phyloP scores from a whole-genome alignment of 78 protist species.

The Dictyostelium citrinum region DNA sequence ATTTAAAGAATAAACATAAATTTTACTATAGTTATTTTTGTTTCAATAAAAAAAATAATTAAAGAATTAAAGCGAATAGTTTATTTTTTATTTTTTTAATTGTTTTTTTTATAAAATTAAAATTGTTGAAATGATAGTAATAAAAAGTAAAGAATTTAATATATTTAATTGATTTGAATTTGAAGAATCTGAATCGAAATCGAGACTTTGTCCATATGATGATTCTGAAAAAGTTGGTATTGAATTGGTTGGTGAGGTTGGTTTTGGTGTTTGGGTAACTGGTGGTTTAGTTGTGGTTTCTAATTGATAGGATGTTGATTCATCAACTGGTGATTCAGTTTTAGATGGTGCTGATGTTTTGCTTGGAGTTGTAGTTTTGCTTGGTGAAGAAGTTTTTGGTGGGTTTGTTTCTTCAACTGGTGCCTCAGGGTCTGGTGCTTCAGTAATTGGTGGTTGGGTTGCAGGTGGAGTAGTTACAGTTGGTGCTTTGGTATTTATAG shows the following conservation, averaged over 20 bases:
- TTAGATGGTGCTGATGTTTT: neutral
- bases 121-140: neutral
- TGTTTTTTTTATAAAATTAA: neutral
- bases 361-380: neutral
- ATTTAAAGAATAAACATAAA: neutral
- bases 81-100: neutral
- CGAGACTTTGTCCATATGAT: neutral
- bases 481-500: neutral
- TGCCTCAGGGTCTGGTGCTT: neutral
- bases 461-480: neutral
- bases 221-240: slow-evolving; percentile 10
- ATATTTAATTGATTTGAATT: neutral
- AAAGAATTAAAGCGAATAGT: too few relatives aligned
- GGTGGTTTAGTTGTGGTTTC: neutral
- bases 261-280: neutral
- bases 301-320: neutral
- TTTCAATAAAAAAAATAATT: too few relatives aligned
- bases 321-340: neutral
- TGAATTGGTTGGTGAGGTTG: neutral
- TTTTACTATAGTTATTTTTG: too few relatives aligned
- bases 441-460: neutral
- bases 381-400: neutral
- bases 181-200: neutral
- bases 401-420: neutral
- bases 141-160: neutral